These are phyloP conservation scores for Neotropicomus parvogracilis DNA, from an alignment of 1,284 basidiomycete genomes.

Conservation along the genomic window DNA sequence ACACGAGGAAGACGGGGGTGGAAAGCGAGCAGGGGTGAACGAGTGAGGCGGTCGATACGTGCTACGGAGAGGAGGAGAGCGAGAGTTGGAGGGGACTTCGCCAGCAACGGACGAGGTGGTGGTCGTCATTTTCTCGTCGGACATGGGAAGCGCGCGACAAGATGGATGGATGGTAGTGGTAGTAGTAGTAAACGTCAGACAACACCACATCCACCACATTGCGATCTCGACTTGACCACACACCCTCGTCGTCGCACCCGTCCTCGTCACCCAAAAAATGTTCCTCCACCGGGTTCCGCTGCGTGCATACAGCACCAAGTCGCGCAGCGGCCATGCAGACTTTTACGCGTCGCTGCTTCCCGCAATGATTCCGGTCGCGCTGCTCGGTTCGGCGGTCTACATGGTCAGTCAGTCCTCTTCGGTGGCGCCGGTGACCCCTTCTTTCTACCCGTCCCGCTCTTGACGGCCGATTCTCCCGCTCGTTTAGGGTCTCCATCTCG, in stretches of 20 bases:
- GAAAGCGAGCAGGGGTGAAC: constrained; percentile 18
- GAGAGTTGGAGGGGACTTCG: constrained; percentile 17
- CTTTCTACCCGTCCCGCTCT: constrained; percentile 8
- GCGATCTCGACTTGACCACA: neutral
- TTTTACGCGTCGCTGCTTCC: constrained; percentile 68
- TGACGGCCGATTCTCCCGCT: constrained; percentile 15
- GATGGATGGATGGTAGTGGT: neutral
- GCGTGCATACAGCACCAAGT: constrained; percentile 16
- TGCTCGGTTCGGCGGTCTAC: constrained; percentile 74
- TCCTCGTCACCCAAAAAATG: too few species aligned
- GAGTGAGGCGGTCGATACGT: constrained; percentile 18
- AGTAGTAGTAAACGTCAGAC: neutral
- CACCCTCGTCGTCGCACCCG: too few species aligned
- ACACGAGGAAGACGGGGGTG: constrained; percentile 20
- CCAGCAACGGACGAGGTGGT: constrained; percentile 4
- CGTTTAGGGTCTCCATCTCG: constrained; percentile 59
- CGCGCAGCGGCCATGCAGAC: constrained; percentile 50
- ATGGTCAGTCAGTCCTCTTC: constrained; percentile 41
- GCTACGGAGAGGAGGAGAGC: constrained; percentile 13
- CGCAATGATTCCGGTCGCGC: constrained; percentile 70
- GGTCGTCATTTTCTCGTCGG: constrained; percentile 22
- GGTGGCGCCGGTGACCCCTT: constrained; percentile 15
- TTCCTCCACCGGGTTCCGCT: neutral
- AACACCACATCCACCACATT: neutral
- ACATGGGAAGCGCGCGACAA: constrained; percentile 10